A percentile compares a stretch with the other conserved stretches of the same genome.
phyloP scores from a whole-genome alignment of 768 basidiomycete genomes.

The Trametes elegans region DNA sequence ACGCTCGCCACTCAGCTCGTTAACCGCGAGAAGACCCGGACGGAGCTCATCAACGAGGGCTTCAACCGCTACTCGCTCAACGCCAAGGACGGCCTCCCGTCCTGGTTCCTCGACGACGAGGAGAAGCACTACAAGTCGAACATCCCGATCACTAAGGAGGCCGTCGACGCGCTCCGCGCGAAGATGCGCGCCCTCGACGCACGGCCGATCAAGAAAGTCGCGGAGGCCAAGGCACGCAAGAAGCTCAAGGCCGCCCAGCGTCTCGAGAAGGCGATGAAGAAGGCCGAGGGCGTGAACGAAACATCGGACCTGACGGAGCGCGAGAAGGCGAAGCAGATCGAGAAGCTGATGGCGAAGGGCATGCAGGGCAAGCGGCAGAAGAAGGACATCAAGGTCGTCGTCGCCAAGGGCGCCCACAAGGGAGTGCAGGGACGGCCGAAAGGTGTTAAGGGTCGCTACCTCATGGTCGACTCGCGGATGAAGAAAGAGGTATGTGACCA shows the following conservation, averaged over 20 bases:
- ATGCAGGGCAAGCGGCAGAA: constrained; percentile 57
- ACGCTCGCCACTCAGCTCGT: constrained; percentile 89
- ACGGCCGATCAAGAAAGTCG: constrained; percentile 97
- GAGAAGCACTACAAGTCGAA: constrained; percentile 90
- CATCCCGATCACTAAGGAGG: constrained; percentile 96
- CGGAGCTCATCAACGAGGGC: constrained; percentile 89
- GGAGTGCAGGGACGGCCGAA: constrained; percentile 92
- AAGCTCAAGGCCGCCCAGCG: constrained; percentile 84
- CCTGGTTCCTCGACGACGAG: constrained; percentile 99
- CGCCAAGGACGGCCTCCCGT: constrained; percentile 86
- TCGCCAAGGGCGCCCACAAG: constrained; percentile 87
- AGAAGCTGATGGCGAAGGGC: constrained; percentile 86
- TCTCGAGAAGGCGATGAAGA: constrained; percentile 91
- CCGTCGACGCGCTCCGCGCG: constrained; percentile 77
- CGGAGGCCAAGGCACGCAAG: constrained; percentile 97
- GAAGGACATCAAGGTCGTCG: constrained; percentile 82
- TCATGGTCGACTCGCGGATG: constrained; percentile 93
- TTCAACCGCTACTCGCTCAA: constrained; percentile 94
- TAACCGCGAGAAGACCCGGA: constrained; percentile 86
- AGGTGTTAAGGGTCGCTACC: constrained; percentile 93
- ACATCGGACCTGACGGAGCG: constrained; percentile 90
- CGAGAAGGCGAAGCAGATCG: constrained; percentile 92
- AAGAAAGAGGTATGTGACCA: constrained; percentile 83
- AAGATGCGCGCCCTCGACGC: constrained; percentile 94
- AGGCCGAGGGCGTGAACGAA: constrained; percentile 89